Evolutionary conservation across 352 stramenopile genomes (phyloP).

Genomic region (Phytophthora lateralis): DNA sequence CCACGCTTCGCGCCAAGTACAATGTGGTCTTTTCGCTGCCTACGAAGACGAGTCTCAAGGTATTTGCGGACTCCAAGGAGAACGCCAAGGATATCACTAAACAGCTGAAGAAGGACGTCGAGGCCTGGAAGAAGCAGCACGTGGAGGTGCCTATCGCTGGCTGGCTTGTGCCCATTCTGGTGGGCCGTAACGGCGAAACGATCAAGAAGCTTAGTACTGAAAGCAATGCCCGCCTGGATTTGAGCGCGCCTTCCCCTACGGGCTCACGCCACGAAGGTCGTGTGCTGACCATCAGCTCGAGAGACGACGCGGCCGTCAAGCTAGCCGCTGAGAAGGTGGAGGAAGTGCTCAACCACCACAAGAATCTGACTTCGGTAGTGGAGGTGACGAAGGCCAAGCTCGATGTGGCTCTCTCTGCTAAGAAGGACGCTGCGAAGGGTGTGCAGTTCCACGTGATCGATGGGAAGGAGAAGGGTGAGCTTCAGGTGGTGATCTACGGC

Average conservation of each 20-base stretch:
- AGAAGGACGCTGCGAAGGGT: constrained; percentile 55
- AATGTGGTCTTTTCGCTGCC: constrained; percentile 67
- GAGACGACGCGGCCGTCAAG: constrained; percentile 67
- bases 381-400: constrained; percentile 52
- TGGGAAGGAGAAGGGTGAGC: constrained; percentile 38
- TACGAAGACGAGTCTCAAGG: constrained; percentile 57
- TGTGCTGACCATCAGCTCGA: constrained; percentile 67
- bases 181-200: constrained; percentile 78
- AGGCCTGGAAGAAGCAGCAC: constrained; percentile 71
- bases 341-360: constrained; percentile 56
- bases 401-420: constrained; percentile 52
- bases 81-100: constrained; percentile 49
- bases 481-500: constrained; percentile 65
- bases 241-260: constrained; percentile 37
- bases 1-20: constrained; percentile 56
- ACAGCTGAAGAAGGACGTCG: constrained; percentile 51
- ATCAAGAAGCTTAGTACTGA: constrained; percentile 77
- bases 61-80: constrained; percentile 73
- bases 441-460: constrained; percentile 66
- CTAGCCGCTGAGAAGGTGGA: constrained; percentile 62
- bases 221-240: constrained; percentile 63
- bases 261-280: constrained; percentile 39
- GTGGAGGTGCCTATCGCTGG: constrained; percentile 60
- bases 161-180: constrained; percentile 72
- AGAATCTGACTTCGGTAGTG: constrained; percentile 52